Evolutionary conservation across 2,329 filamentous ascomycete genomes (phyloP).

Genomic region (Ascocoryne sarcoides): DNA sequence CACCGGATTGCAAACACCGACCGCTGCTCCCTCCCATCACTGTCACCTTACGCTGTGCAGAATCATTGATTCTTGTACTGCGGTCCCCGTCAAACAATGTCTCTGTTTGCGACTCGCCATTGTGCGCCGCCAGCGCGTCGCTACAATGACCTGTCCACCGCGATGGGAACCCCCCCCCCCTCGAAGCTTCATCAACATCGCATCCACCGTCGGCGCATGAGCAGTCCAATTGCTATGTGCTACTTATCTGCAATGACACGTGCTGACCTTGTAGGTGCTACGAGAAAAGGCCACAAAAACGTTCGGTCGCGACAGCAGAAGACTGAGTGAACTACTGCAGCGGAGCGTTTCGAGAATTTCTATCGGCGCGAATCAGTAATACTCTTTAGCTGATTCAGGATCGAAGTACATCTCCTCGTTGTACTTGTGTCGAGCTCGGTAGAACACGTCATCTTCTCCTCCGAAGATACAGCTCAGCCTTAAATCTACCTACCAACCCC

Average conservation of each 20-base stretch:
- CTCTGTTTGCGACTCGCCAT: slow-evolving; percentile 15
- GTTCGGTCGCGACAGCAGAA: slow-evolving; percentile 24
- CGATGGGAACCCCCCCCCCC: slow-evolving; percentile 1
- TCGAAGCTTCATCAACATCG: slow-evolving; percentile 13
- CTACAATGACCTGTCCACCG: slow-evolving; percentile 17
- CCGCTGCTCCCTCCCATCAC: slow-evolving; percentile 19
- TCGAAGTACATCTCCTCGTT: slow-evolving; percentile 19
- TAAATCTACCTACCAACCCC: slow-evolving; percentile 26
- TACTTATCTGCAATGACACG: slow-evolving; percentile 28
- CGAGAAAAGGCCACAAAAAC: slow-evolving; percentile 25
- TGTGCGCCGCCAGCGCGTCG: slow-evolving; percentile 15
- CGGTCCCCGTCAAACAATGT: slow-evolving; percentile 23
- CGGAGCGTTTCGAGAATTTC: slow-evolving; percentile 25
- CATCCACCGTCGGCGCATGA: slow-evolving; percentile 20
- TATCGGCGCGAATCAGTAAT: slow-evolving; percentile 18
- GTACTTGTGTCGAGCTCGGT: slow-evolving; percentile 26
- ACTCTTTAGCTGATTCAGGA: slow-evolving; percentile 16
- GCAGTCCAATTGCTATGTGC: slow-evolving; percentile 19
- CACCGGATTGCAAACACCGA: slow-evolving; percentile 25
- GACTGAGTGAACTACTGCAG: slow-evolving; percentile 27
- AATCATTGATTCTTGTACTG: slow-evolving; percentile 11
- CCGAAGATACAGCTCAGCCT: slow-evolving; percentile 23
- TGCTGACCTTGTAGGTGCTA: slow-evolving; percentile 29
- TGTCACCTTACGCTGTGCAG: slow-evolving; percentile 20
- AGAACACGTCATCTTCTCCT: slow-evolving; percentile 27